Evolutionary conservation across 495 filamentous ascomycete species (phyloP).

Genomic region (Penicillium roqueforti): DNA sequence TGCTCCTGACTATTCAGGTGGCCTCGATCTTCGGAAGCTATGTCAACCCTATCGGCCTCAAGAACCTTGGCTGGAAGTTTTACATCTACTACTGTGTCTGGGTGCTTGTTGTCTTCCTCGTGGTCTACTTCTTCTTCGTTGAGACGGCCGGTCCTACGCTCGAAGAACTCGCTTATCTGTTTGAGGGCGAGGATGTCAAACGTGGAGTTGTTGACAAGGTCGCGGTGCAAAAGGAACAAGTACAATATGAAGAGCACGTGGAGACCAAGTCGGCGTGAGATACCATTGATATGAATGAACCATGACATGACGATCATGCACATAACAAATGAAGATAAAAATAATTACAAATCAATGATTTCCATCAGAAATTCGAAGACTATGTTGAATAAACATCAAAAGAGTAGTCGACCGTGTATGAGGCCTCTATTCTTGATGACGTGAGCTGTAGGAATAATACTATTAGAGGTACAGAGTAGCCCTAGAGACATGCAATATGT

Average conservation of each 20-base stretch:
- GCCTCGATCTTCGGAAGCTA: slow-evolving; percentile 50
- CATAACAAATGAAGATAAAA: too few species aligned
- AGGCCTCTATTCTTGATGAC: too few species aligned
- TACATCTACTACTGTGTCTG: slow-evolving; percentile 58
- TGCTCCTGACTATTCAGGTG: slow-evolving; percentile 57
- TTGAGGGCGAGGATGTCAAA: slow-evolving; percentile 18
- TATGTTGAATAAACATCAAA: too few species aligned
- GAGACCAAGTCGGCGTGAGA: slow-evolving; percentile 11
- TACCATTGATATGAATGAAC: not conserved
- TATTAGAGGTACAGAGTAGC: too few species aligned
- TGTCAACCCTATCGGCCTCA: slow-evolving; percentile 55
- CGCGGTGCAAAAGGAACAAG: slow-evolving; percentile 16
- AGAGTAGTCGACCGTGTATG: too few species aligned
- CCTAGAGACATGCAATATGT: too few species aligned
- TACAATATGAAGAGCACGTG: slow-evolving; percentile 17
- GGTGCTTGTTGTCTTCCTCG: slow-evolving; percentile 52
- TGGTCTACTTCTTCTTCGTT: slow-evolving; percentile 61
- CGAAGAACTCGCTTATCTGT: slow-evolving; percentile 53
- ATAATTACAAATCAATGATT: too few species aligned
- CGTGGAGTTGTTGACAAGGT: slow-evolving; percentile 14
- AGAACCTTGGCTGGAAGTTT: slow-evolving; percentile 51
- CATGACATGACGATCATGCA: too few species aligned
- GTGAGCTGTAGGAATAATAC: too few species aligned
- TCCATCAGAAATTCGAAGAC: too few species aligned
- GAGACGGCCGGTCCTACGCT: slow-evolving; percentile 61